These are phyloP conservation scores for Neonectria punicea DNA, from an alignment of 2,329 filamentous ascomycete species.

Conservation along the genomic window DNA sequence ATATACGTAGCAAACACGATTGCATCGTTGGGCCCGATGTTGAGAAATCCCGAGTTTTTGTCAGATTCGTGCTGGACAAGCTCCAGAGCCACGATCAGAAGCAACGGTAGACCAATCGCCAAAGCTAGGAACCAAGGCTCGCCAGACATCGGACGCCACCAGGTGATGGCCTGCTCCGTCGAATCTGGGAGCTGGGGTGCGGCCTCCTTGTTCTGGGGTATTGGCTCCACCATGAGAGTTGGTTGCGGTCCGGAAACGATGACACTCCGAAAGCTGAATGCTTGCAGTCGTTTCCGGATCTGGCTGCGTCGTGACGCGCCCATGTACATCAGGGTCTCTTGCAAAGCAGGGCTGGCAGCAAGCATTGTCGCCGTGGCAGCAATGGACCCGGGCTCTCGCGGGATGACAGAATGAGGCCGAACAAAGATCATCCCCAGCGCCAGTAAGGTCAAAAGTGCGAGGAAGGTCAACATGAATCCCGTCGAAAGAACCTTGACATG, in stretches of 20 bases:
- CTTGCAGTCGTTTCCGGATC: constrained; percentile 23
- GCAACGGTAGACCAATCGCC: constrained; percentile 36
- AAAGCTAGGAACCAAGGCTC: constrained; percentile 39
- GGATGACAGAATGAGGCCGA: constrained; percentile 25
- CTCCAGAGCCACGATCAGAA: constrained; percentile 35
- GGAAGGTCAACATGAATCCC: constrained; percentile 28
- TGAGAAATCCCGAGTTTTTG: constrained; percentile 38
- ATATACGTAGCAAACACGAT: constrained; percentile 45
- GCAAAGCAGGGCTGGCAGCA: constrained; percentile 22
- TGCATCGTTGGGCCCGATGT: constrained; percentile 23
- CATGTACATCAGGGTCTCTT: constrained; percentile 24
- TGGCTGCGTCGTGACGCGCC: constrained; percentile 22
- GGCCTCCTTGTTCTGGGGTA: constrained; percentile 18
- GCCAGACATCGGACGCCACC: constrained; percentile 39
- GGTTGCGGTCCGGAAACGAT: constrained; percentile 16
- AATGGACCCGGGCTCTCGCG: constrained; percentile 28
- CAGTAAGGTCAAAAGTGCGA: constrained; percentile 22
- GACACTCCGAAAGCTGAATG: constrained; percentile 23
- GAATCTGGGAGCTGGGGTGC: constrained; percentile 6
- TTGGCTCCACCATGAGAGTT: constrained; percentile 24
- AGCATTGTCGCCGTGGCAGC: constrained; percentile 28
- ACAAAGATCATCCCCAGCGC: constrained; percentile 29
- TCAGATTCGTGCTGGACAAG: constrained; percentile 40
- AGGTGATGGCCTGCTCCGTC: constrained; percentile 18
- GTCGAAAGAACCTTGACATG: constrained; percentile 30